Evolutionary conservation across 495 filamentous ascomycete species (phyloP), one percentile per base, ranked within the genome.

Genomic region (Lepidopterella palustris): DNA sequence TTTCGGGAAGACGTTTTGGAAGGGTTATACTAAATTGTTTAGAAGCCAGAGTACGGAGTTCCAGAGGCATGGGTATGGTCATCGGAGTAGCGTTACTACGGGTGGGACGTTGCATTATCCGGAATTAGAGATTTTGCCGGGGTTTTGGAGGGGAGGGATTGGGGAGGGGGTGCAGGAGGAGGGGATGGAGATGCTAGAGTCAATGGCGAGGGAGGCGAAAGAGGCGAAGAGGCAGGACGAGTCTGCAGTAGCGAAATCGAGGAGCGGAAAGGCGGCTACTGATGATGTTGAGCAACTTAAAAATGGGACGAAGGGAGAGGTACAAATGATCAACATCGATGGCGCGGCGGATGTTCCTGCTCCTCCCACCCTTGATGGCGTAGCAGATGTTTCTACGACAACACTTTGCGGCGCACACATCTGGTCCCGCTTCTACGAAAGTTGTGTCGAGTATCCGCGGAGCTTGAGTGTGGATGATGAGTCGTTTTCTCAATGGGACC

Each of bases 81-180:
- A 70, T 51, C 65, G 67, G 18, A 60, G 55, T 45, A 57, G 49
- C 11, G 53, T 68, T 32, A 20, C 65, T 1, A 31, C 53, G 9
- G 59, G 67, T 20, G 61, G 67, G 0, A 45, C 40, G 27, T 47
- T 70, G 27, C 48, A 62, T 47, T 63, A 60, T 54, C 67, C 67
- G 10, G 67, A 70, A 50, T 47, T 70, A 11, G 67, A 70, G 57
- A 51, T 70, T 1, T 25, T 70, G 53, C 67, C 67, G 0, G 55
- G 55, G 5, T 59, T 68, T 4, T 66, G 53, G 54, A 5, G 13
- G 9, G 20, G 57, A 6, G 47, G 29, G 15, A 40, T 62, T 18
- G 15, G n/a, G 11, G 58, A 57, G 26, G 53, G 45, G 42, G 8
- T 9, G 25, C 18, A 29, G 15, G 15, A 31, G 6, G 25, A 26